These are phyloP conservation scores for Croton setiger DNA, from an alignment of 441 rosid genomes.

Conservation along the genomic window DNA sequence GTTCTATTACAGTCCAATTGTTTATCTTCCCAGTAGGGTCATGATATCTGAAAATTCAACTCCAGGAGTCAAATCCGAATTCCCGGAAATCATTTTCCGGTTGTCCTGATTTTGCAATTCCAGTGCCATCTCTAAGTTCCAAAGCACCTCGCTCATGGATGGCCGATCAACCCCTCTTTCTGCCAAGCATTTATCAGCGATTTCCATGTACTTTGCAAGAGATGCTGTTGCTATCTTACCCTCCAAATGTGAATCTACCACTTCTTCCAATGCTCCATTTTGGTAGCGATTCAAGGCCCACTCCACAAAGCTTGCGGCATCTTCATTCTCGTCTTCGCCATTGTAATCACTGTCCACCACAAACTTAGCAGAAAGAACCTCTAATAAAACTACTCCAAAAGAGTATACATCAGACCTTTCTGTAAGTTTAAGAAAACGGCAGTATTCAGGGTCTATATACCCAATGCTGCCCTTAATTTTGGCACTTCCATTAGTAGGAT, in stretches of 20 bases:
- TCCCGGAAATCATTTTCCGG: not conserved
- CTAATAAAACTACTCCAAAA: slow-evolving; percentile 39
- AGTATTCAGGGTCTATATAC: slow-evolving; percentile 40
- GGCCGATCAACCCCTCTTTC: slow-evolving; percentile 29
- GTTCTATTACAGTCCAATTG: too few relatives aligned
- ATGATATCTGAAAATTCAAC: slow-evolving; percentile 29
- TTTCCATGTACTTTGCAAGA: slow-evolving; percentile 28
- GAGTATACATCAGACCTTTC: slow-evolving; percentile 41
- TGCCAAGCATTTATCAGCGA: slow-evolving; percentile 30
- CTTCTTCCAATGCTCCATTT: slow-evolving; percentile 12
- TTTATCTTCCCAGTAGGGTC: slow-evolving; percentile 16
- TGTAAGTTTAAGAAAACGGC: slow-evolving; percentile 19
- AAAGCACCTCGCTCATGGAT: slow-evolving; percentile 30
- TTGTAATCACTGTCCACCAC: not conserved
- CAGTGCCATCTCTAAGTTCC: slow-evolving; percentile 32
- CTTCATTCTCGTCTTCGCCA: not conserved
- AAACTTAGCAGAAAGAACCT: slow-evolving; percentile 29
- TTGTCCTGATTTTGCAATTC: slow-evolving; percentile 22
- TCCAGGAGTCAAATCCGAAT: slow-evolving; percentile 22
- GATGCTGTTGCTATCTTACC: slow-evolving; percentile 25
- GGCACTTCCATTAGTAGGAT: slow-evolving; percentile 21
- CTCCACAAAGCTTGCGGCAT: slow-evolving; percentile 17
- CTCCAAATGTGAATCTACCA: slow-evolving; percentile 23
- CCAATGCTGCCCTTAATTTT: slow-evolving; percentile 32
- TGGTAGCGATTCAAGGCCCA: slow-evolving; percentile 27